Percentiles rank a stretch among this genome's conserved stretches.
These are phyloP conservation scores for Xylaria castorea DNA, from an alignment of 495 filamentous ascomycete genomes.

Conservation along the genomic window DNA sequence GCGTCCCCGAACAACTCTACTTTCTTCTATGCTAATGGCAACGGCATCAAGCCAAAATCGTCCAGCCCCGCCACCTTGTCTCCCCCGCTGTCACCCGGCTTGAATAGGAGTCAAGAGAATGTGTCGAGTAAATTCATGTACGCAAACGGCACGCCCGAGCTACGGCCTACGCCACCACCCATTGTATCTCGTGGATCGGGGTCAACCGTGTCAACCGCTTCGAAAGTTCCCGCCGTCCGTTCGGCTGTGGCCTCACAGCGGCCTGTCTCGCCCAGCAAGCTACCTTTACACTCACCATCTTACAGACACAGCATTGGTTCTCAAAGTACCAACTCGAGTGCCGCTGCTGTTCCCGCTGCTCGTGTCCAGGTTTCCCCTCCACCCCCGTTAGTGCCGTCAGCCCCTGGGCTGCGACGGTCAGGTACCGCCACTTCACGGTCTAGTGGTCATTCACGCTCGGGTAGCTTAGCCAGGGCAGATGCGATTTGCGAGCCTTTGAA, in stretches of 20 bases:
- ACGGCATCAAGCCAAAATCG: slow-evolving; percentile 37
- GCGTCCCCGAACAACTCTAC: slow-evolving; percentile 51
- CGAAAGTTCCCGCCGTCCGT: slow-evolving; percentile 44
- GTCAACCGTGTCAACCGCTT: slow-evolving; percentile 51
- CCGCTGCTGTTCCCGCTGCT: slow-evolving; percentile 8
- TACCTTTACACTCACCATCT: slow-evolving; percentile 38
- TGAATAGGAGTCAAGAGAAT: slow-evolving; percentile 41
- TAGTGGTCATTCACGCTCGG: slow-evolving; percentile 39
- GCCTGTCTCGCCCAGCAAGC: slow-evolving; percentile 53
- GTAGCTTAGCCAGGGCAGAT: slow-evolving; percentile 38
- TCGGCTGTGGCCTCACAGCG: slow-evolving; percentile 39
- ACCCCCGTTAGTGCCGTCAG: slow-evolving; percentile 36
- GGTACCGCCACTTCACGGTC: slow-evolving; percentile 32
- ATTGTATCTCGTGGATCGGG: slow-evolving; percentile 41
- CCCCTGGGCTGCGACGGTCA: slow-evolving; percentile 35
- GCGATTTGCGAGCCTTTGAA: slow-evolving; percentile 23
- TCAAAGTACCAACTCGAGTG: neutral
- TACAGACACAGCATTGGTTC: slow-evolving; percentile 32
- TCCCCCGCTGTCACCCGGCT: slow-evolving; percentile 39
- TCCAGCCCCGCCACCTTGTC: slow-evolving; percentile 40
- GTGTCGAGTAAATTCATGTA: slow-evolving; percentile 75
- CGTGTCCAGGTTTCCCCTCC: slow-evolving; percentile 28
- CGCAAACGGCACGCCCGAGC: slow-evolving; percentile 64
- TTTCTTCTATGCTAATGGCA: slow-evolving; percentile 65
- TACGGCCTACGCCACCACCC: slow-evolving; percentile 43